Evolutionary conservation across 177 flowering plant genomes (phyloP).

Genomic region (Vitis hybrid): DNA sequence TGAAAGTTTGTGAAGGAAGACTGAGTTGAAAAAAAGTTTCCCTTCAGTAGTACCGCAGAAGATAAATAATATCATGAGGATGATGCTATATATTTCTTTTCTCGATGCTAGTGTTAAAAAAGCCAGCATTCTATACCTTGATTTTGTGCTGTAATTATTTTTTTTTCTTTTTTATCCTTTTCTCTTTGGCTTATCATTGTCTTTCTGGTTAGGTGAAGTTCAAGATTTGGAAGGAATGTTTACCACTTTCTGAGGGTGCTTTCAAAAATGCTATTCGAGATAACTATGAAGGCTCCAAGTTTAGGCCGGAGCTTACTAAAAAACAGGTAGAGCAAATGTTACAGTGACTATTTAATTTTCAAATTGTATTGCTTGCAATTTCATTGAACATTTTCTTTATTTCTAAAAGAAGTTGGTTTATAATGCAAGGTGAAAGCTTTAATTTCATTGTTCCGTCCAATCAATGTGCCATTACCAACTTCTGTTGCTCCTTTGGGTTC

Average conservation of each 20-base stretch:
- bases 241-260: slow-evolving; percentile 41
- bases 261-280: slow-evolving; percentile 41
- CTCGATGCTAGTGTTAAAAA: neutral
- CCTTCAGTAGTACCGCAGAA: too few species aligned
- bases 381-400: neutral
- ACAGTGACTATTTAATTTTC: neutral
- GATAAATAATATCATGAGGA: too few species aligned
- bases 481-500: slow-evolving; percentile 9
- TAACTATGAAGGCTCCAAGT: slow-evolving; percentile 40
- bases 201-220: slow-evolving; percentile 39
- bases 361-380: neutral
- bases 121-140: neutral
- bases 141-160: too few species aligned
- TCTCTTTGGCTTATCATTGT: neutral
- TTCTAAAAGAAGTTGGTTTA: neutral
- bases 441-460: slow-evolving; percentile 26
- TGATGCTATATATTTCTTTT: neutral
- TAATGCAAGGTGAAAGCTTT: slow-evolving; percentile 31
- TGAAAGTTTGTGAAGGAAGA: too few species aligned
- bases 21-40: too few species aligned
- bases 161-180: neutral
- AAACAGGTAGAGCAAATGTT: slow-evolving; percentile 28
- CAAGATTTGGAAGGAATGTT: slow-evolving; percentile 36
- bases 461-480: slow-evolving; percentile 3
- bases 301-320: slow-evolving; percentile 38